Base-by-base conservation (phyloP, 2,329 filamentous ascomycete genomes). In the Samsoniella hepiali region DNA sequence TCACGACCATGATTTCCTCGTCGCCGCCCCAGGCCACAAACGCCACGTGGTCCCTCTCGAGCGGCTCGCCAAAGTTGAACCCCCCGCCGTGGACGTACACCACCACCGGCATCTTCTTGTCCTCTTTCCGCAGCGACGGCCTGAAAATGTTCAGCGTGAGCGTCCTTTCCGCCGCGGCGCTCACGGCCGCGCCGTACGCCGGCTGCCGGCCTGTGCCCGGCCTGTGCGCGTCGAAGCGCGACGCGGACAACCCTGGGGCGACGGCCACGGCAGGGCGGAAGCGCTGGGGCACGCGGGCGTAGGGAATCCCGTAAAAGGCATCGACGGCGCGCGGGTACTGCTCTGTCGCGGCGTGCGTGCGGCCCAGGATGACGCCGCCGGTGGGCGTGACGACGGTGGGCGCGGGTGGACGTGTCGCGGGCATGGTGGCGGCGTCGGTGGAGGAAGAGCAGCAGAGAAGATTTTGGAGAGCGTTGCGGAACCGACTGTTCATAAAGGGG, bases 71-170 rank as follows among this genome's bases (percentile, higher is more conserved):
- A 69, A 80, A 79, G 76, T 88, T 82, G 76, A 88, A 89, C 6
- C 78, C 82, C 3, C 87, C 87, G 51, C 87, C 87, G 69, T 89
- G 86, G 38, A 89, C 74, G 69, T 87, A 88, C 2, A 88, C 73
- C n/a, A 84, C 72, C 15, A 87, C 82, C 1, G 84, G 73, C 13
- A 74, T 54, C n/a, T 15, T 13, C 34, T 31, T 27, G 22, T 60
- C 57, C 62, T 60, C 57, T 62, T 3, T 60, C 64, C 13, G 66
- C 66, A 5, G 64, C 60, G 71, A 68, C 0, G 79, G 77, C 13
- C 80, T 77, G 66, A 78, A 83, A 15, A 87, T 70, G 68, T 86
- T 85, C 8, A 79, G 69, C 65, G 80, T 82, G 34, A 87, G 74
- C 63, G 83, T 85, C 70, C 84, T 76, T 72, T 87, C 84, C 56